phyloP scores from a whole-genome alignment of 495 filamentous ascomycete genomes.

The Talaromyces wortmannii region DNA sequence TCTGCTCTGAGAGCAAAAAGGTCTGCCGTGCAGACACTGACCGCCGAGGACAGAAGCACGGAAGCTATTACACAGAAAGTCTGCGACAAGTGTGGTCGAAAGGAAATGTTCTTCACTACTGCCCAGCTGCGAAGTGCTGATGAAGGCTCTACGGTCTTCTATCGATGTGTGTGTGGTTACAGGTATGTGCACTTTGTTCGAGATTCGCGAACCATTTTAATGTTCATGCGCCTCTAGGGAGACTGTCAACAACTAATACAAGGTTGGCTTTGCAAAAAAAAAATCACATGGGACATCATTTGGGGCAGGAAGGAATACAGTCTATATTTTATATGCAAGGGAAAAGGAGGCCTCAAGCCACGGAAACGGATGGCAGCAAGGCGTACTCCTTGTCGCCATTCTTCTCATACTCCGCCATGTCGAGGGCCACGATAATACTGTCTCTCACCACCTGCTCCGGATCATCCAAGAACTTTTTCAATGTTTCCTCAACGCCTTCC shows the following conservation, averaged over 20 bases:
- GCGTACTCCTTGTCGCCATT: constrained; percentile 86
- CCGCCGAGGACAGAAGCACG: constrained; percentile 69
- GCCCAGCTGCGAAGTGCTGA: constrained; percentile 88
- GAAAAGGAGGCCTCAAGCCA: constrained; percentile 18
- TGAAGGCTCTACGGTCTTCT: constrained; percentile 89
- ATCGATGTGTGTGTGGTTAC: constrained; percentile 76
- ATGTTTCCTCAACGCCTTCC: constrained; percentile 79
- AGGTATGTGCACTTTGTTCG: constrained; percentile 49
- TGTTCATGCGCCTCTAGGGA: constrained; percentile 20
- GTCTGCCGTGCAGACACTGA: constrained; percentile 78
- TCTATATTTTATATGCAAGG: background rate
- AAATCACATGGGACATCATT: background rate
- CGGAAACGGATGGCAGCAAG: constrained; percentile 54
- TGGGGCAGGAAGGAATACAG: background rate
- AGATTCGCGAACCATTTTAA: background rate
- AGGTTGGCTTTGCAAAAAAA: constrained; percentile 3
- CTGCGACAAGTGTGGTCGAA: constrained; percentile 74
- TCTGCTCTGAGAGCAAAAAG: constrained; percentile 77
- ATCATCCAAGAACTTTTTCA: constrained; percentile 82
- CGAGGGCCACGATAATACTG: constrained; percentile 88
- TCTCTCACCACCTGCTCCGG: constrained; percentile 89
- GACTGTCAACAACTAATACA: constrained; percentile 31
- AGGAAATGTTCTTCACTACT: constrained; percentile 78
- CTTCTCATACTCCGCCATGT: constrained; percentile 98
- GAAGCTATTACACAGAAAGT: constrained; percentile 63